Evolutionary conservation across 345 rosid species (phyloP), one percentile per base, ranked within the genome.

Genomic region (Pelargonium nanum): DNA sequence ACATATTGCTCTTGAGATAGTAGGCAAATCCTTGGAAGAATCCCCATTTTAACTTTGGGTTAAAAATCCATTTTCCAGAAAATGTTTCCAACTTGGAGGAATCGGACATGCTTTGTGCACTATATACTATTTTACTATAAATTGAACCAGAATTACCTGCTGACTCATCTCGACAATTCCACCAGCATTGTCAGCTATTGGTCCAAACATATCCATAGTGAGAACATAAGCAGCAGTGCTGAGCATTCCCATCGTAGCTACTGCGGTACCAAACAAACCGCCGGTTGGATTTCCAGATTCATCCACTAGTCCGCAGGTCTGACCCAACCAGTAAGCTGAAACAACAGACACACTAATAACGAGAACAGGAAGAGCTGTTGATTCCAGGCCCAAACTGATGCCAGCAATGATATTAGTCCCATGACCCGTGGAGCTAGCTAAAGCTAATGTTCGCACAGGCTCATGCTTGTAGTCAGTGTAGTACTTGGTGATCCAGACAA

Each of bases 151-250:
- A 40, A 17, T 78, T 78, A 93, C 99, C 96, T 93, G 99, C 74
- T 89, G 96, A 79, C 96, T 90, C 99, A 93, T 93, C 89, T 93
- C 99, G n/a, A 93, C 99, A 73, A 93, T 89, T 61, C 99, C 99
- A 77, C 99, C 97, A 75, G 97, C 99, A 72, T 93, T 93, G 80
- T 93, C 99, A 68, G 99, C 99, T 73, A 93, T 90, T 30, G 97
- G 99, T 63, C 99, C 99, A 78, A 93, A 93, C 99, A 93, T 93
- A 80, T 93, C 99, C 99, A 93, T 93, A 9, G 99, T 93, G 60
- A 93, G 92, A 68, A 93, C 86, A 82, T 90, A 93, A 57, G 92
- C 97, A 71, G 99, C 99, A 51, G 99, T 87, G 67, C 97, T 93
- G 60, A 93, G 99, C 99, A 93, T 93, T 74, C 97, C 99, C 99